Conservation (phyloP, 345 rosid genomes). For the Arabidopsis suecica region DNA sequence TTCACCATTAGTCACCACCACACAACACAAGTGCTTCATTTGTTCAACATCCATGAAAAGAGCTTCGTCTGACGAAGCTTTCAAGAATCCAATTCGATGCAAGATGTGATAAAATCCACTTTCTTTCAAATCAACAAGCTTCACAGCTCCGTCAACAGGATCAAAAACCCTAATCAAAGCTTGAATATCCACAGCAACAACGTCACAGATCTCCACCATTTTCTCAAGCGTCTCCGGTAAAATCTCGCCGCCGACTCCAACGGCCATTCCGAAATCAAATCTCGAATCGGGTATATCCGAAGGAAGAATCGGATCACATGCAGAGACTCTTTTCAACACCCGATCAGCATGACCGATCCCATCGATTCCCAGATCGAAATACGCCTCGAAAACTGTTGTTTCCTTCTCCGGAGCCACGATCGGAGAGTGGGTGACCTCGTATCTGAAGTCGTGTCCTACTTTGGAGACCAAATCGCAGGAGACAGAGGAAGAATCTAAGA, state of each 20-base stretch:
- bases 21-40: constrained; percentile 74
- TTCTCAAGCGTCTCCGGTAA: constrained; percentile 79
- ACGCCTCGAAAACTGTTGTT: constrained; percentile 83
- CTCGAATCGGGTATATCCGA: constrained; percentile 66
- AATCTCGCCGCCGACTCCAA: constrained; percentile 96
- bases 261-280: constrained; percentile 87
- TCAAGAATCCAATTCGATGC: constrained; percentile 67
- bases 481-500: constrained; percentile 62
- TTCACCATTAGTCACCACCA: constrained; percentile 88
- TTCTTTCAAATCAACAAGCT: constrained; percentile 59
- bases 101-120: constrained; percentile 71
- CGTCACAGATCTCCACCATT: constrained; percentile 74
- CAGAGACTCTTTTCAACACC: constrained; percentile 66
- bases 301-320: constrained; percentile 72
- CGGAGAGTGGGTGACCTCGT: constrained; percentile 53
- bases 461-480: constrained; percentile 61
- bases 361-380: constrained; percentile 56
- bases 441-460: constrained; percentile 79
- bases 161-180: constrained; percentile 80
- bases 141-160: constrained; percentile 65
- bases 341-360: constrained; percentile 62
- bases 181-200: constrained; percentile 82
- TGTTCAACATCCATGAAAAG: constrained; percentile 77
- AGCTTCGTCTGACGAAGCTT: constrained; percentile 92
- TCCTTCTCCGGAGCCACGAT: constrained; percentile 51